Evolutionary conservation across 768 basidiomycete species (phyloP).

Genomic region (Rhodocollybia butyracea): DNA sequence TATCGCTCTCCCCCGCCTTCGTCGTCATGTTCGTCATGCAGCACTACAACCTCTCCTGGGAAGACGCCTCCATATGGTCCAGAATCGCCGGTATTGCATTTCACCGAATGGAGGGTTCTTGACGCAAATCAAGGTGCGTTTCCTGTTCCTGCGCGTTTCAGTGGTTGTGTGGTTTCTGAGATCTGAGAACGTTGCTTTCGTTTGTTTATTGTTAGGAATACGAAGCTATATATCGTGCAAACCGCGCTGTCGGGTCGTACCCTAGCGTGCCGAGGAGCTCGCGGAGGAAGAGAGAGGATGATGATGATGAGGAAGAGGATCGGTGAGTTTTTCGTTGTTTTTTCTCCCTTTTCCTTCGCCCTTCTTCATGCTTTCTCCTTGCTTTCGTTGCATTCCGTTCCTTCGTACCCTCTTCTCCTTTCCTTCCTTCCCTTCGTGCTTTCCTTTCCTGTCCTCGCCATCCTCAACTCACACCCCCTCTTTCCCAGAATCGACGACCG

Average conservation of each 20-base stretch:
- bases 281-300: conserved; percentile 73
- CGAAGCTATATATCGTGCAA: conserved; percentile 87
- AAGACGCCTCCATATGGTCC: conserved; percentile 88
- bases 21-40: conserved; percentile 96
- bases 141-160: neutral
- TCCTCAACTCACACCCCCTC: conserved; percentile 13
- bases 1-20: conserved; percentile 83
- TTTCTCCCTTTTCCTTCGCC: no score
- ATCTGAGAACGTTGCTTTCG: neutral
- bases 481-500: conserved; percentile 39
- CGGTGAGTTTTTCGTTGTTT: neutral
- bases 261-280: conserved; percentile 43
- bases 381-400: no score
- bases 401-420: no score
- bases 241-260: conserved; percentile 60
- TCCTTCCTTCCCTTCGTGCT: no score
- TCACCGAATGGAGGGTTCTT: conserved; percentile 90
- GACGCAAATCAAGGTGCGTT: conserved; percentile 81
- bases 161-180: neutral
- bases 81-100: conserved; percentile 90
- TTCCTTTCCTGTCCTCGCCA: neutral
- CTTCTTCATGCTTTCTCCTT: no score
- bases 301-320: conserved; percentile 43
- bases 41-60: conserved; percentile 75
- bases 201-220: conserved; percentile 60